Conservation (phyloP, 1,284 basidiomycete genomes). For the Neolentinus lepideus region DNA sequence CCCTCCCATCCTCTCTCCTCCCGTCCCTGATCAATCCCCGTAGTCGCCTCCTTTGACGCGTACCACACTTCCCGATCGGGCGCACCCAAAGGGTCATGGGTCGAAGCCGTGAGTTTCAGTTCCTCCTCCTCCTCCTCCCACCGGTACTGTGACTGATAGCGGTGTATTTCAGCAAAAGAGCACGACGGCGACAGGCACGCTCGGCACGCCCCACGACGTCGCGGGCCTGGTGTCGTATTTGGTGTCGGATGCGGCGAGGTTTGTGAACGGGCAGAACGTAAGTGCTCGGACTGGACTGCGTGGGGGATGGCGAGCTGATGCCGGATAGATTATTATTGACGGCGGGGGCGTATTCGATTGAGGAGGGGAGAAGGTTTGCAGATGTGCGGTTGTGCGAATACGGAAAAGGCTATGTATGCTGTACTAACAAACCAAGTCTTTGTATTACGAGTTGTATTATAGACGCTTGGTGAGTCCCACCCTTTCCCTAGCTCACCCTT, state of each 20-base stretch:
- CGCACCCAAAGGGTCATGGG: neutral
- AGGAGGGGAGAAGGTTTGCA: neutral
- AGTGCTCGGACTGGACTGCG: neutral
- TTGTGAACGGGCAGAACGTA: slow-evolving; percentile 29
- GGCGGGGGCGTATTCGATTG: slow-evolving; percentile 1
- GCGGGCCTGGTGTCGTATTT: slow-evolving; percentile 38
- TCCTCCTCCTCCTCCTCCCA: neutral
- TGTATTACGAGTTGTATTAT: too few species aligned
- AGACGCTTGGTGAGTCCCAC: too few species aligned
- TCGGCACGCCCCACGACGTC: slow-evolving; percentile 31
- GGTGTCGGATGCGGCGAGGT: slow-evolving; percentile 29
- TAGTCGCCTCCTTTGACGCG: neutral
- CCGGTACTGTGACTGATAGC: neutral
- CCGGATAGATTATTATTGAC: neutral
- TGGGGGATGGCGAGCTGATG: neutral
- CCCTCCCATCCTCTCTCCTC: neutral
- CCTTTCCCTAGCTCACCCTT: too few species aligned
- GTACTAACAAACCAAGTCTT: too few species aligned
- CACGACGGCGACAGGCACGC: slow-evolving; percentile 16
- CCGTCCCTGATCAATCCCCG: neutral
- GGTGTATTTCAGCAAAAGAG: slow-evolving; percentile 5
- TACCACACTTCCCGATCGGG: neutral
- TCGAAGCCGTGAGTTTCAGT: neutral
- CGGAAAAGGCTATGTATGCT: neutral
- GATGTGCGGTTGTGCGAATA: neutral